Evolutionary conservation across 2,329 filamentous ascomycete species (phyloP).

Genomic region (Endoconidiophora laricicola): DNA sequence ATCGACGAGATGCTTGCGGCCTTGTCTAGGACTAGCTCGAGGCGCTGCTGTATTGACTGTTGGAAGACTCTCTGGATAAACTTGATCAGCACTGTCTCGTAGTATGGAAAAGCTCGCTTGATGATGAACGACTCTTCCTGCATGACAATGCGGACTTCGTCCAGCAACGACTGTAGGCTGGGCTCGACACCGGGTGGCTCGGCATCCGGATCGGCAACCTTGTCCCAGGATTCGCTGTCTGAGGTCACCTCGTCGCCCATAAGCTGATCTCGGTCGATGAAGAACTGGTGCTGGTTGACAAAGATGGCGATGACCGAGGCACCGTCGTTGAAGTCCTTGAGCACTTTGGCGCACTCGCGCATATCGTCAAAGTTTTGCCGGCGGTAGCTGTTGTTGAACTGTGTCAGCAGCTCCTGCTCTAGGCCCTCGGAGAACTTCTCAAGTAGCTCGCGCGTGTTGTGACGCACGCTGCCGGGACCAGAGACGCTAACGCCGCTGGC

Average conservation of each 20-base stretch:
- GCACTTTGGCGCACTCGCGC: slow-evolving; percentile 87
- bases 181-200: slow-evolving; percentile 85
- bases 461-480: slow-evolving; percentile 23
- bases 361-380: slow-evolving; percentile 94
- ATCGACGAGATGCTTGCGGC: slow-evolving; percentile 81
- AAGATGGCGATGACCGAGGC: slow-evolving; percentile 90
- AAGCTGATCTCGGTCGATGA: slow-evolving; percentile 88
- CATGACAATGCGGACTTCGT: slow-evolving; percentile 89
- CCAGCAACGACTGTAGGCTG: slow-evolving; percentile 76
- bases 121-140: slow-evolving; percentile 97
- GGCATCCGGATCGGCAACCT: slow-evolving; percentile 81
- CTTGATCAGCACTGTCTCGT: slow-evolving; percentile 81
- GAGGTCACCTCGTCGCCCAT: slow-evolving; percentile 69
- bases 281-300: slow-evolving; percentile 98
- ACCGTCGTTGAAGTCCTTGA: slow-evolving; percentile 91
- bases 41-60: slow-evolving; percentile 87
- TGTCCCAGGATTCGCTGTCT: slow-evolving; percentile 71
- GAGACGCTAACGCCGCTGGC: slow-evolving; percentile 24
- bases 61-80: slow-evolving; percentile 95
- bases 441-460: slow-evolving; percentile 72
- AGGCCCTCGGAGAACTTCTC: slow-evolving; percentile 94
- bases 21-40: slow-evolving; percentile 93
- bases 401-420: slow-evolving; percentile 85
- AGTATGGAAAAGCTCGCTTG: slow-evolving; percentile 87
- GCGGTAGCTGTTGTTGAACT: slow-evolving; percentile 94